These are phyloP conservation scores for Pseudogymnoascus sp. DNA, from an alignment of 2,329 filamentous ascomycete genomes.

Conservation along the genomic window DNA sequence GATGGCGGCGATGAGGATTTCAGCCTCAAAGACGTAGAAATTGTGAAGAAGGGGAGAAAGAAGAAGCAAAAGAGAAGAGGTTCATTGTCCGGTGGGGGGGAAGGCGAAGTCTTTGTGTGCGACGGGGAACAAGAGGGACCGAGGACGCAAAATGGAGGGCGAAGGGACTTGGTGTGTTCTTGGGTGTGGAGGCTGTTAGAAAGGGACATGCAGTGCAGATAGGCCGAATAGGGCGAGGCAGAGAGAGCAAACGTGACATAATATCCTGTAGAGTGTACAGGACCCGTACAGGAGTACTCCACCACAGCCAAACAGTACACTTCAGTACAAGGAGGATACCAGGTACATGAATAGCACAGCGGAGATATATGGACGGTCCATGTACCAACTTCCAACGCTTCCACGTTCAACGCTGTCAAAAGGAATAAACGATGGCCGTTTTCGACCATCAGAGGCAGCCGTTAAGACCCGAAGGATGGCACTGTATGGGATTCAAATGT, in stretches of 20 bases:
- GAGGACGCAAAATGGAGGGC: conserved; percentile 14
- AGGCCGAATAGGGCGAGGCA: conserved; percentile 1
- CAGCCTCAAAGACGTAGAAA: conserved; percentile 13
- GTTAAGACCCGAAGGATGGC: background rate
- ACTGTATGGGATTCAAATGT: background rate
- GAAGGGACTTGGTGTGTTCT: background rate
- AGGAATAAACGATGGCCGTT: conserved; percentile 4
- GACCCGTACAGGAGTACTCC: background rate
- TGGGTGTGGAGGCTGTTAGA: background rate
- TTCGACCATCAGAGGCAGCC: background rate
- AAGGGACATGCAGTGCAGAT: background rate
- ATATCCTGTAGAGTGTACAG: background rate
- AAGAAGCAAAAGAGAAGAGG: conserved; percentile 17
- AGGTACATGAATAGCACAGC: background rate
- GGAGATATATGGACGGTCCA: background rate
- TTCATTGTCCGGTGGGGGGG: conserved; percentile 16
- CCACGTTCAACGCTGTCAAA: background rate
- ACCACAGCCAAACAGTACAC: background rate
- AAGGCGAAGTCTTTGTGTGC: conserved; percentile 18
- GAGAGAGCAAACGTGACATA: background rate
- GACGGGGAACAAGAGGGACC: conserved; percentile 16
- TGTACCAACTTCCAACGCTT: background rate
- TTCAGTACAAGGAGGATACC: background rate
- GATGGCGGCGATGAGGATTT: conserved; percentile 15
- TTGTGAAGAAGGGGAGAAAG: conserved; percentile 18